These are phyloP conservation scores for Suhomyces tanzawaensis DNA, from an alignment of 805 yeast species.

Conservation along the genomic window DNA sequence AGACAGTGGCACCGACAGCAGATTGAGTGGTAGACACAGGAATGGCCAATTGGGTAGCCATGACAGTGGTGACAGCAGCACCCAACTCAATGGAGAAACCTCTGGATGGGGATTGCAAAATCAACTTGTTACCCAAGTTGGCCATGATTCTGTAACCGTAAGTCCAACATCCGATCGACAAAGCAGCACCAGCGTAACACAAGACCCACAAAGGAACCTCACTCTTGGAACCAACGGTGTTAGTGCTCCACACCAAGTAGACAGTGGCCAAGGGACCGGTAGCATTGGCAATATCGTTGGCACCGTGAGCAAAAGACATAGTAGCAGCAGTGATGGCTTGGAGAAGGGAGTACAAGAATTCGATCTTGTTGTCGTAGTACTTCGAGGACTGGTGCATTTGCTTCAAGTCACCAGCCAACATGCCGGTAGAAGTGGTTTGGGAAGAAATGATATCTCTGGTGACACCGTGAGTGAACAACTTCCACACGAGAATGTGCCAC, in stretches of 20 bases:
- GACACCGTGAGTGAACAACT: constrained; percentile 57
- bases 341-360: constrained; percentile 62
- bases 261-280: constrained; percentile 72
- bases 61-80: constrained; percentile 70
- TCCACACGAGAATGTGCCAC: constrained; percentile 54
- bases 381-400: constrained; percentile 57
- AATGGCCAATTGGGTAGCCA: constrained; percentile 70
- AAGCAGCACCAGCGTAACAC: constrained; percentile 62
- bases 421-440: constrained; percentile 41
- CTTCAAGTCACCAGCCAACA: constrained; percentile 46
- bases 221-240: constrained; percentile 44
- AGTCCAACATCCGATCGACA: constrained; percentile 68
- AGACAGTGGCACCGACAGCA: constrained; percentile 76
- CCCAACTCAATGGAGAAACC: constrained; percentile 77
- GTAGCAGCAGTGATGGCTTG: constrained; percentile 75
- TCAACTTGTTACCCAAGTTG: constrained; percentile 70
- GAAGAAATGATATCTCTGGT: constrained; percentile 57
- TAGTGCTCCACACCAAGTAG: constrained; percentile 58
- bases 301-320: constrained; percentile 81
- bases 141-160: constrained; percentile 70
- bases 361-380: constrained; percentile 68
- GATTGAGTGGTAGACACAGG: constrained; percentile 79
- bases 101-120: constrained; percentile 73
- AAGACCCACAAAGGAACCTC: constrained; percentile 73
- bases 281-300: constrained; percentile 77